Conservation (phyloP, 2,329 filamentous ascomycete species). For the Beauveria sp. region DNA sequence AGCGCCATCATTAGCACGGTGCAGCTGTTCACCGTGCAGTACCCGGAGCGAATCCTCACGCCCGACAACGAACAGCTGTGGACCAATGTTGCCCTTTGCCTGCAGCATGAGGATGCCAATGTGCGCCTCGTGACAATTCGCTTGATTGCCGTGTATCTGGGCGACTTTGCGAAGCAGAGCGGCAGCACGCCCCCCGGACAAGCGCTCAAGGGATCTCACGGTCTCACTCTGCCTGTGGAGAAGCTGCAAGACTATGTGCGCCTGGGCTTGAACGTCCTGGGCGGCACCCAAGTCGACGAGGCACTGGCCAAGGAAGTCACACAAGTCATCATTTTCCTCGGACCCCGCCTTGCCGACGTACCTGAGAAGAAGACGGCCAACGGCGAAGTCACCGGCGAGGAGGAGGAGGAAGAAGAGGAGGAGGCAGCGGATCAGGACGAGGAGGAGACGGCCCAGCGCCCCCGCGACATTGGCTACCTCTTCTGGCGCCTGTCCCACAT, state of each 20-base stretch:
- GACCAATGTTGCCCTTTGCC: conserved; percentile 57
- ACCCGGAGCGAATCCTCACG: conserved; percentile 57
- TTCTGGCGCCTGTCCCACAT: conserved; percentile 72
- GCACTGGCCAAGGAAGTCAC: conserved; percentile 70
- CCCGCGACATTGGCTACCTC: conserved; percentile 56
- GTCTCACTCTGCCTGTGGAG: conserved; percentile 57
- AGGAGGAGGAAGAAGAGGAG: conserved; percentile 27
- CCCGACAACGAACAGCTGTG: conserved; percentile 59
- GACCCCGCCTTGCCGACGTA: conserved; percentile 41
- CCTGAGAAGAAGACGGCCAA: conserved; percentile 39
- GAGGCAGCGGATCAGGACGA: conserved; percentile 27
- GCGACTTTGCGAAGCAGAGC: conserved; percentile 64
- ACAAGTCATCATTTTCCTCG: conserved; percentile 78
- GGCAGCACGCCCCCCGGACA: conserved; percentile 39
- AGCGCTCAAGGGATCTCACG: conserved; percentile 61
- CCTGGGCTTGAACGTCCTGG: conserved; percentile 46
- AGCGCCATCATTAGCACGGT: conserved; percentile 66
- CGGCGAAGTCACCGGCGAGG: conserved; percentile 25
- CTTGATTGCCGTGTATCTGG: conserved; percentile 69
- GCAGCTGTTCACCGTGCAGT: conserved; percentile 57
- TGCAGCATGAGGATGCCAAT: conserved; percentile 63
- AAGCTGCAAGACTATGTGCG: conserved; percentile 55
- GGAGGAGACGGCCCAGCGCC: conserved; percentile 26
- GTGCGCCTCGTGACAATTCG: conserved; percentile 72
- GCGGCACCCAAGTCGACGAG: conserved; percentile 58